phyloP scores from a whole-genome alignment of 139 green algal species.

The Medakamo hakoo region DNA sequence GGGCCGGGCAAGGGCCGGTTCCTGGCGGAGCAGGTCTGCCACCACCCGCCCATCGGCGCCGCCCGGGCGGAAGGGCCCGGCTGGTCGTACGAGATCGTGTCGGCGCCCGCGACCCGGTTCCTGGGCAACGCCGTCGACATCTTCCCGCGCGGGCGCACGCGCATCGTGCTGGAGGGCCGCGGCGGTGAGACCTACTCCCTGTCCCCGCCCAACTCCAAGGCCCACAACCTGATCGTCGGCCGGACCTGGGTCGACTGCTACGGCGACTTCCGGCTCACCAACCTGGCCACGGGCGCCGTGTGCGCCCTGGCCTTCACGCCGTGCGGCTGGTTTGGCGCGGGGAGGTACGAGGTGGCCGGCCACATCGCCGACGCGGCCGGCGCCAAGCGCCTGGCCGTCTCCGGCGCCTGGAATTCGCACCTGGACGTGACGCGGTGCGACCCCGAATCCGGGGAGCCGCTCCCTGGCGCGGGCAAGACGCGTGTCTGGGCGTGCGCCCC shows the following conservation, averaged over 20 bases:
- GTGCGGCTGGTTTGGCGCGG: conserved; percentile 83
- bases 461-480: conserved; percentile 20
- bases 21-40: conserved; percentile 79
- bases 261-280: conserved; percentile 63
- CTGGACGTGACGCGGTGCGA: conserved; percentile 54
- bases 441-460: conserved; percentile 36
- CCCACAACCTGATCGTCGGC: conserved; percentile 86
- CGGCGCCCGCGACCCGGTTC: conserved; percentile 89
- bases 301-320: conserved; percentile 65
- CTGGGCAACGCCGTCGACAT: conserved; percentile 93
- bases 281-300: conserved; percentile 53
- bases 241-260: conserved; percentile 84
- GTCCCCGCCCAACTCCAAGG: conserved; percentile 62
- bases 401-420: conserved; percentile 70
- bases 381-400: conserved; percentile 37
- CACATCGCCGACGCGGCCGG: conserved; percentile 46
- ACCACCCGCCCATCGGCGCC: conserved; percentile 83
- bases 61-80: conserved; percentile 68
- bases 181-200: conserved; percentile 73
- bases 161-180: conserved; percentile 59
- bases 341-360: conserved; percentile 52
- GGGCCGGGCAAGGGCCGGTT: conserved; percentile 47
- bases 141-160: conserved; percentile 69
- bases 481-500: conserved; percentile 56
- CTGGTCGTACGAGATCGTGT: conserved; percentile 88